phyloP scores from a whole-genome alignment of 164 flowering plant species.

The Piper longum region DNA sequence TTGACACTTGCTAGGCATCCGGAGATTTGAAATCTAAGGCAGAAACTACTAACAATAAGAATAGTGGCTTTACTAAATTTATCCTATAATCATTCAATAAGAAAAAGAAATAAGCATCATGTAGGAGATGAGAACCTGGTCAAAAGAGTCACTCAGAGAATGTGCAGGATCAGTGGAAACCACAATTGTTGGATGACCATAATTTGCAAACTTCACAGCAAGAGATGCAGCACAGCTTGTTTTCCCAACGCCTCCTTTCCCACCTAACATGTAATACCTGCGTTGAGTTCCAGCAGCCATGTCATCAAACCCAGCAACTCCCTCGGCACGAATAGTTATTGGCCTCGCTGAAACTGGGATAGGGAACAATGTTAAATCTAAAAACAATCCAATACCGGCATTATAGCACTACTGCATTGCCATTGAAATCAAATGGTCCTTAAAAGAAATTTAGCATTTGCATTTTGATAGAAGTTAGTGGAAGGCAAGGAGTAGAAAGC shows the following conservation, averaged over 20 bases:
- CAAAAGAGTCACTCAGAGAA: conserved; percentile 95
- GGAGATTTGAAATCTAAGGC: no score
- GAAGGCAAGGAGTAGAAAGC: no score
- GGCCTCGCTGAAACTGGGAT: conserved; percentile 46
- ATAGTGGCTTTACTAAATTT: neutral
- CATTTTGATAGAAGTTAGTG: no score
- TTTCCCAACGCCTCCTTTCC: conserved; percentile 97
- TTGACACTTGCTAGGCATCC: no score
- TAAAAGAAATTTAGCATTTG: no score
- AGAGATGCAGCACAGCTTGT: conserved; percentile 97
- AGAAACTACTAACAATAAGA: no score
- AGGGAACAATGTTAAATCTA: no score
- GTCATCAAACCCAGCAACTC: conserved; percentile 57
- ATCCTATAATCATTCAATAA: neutral
- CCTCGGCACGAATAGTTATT: conserved; percentile 60
- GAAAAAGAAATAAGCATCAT: neutral
- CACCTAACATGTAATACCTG: conserved; percentile 86
- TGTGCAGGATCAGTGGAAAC: conserved; percentile 99
- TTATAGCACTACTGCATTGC: neutral
- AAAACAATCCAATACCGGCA: neutral
- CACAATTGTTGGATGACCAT: conserved; percentile 81
- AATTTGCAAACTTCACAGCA: conserved; percentile 82
- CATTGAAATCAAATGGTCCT: no score
- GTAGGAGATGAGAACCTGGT: conserved; percentile 35
- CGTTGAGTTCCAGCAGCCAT: conserved; percentile 58